Base-by-base conservation (phyloP, 129 eudicot genomes). In the Centrapalus pauciflorus region DNA sequence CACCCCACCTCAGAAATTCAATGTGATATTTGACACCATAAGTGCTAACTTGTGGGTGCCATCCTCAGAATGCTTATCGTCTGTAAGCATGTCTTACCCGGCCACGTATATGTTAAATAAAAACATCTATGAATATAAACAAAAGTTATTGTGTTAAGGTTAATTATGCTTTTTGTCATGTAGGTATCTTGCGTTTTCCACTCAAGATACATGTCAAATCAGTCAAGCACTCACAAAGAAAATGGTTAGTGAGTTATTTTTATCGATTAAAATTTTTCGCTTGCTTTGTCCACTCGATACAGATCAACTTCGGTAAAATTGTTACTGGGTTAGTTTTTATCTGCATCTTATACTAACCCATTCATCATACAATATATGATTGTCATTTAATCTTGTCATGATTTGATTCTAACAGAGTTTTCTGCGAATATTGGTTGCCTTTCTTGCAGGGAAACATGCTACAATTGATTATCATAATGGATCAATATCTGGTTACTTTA, bases 31-130 rank as follows among this genome's bases (percentile, higher is more conserved):
- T 50, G 92, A 85, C 49, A 85, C 92, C 6, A 88, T 88, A 23
- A 85, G 92, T 29, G 30, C 92, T 37, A 85, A 85, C 51, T 46
- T 85, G 23, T 85, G 92, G 92, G 88, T 85, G 30, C 92, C 92
- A 66, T 85, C 92, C 17, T 55, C 88, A 37, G 82, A 76, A 77
- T 85, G 92, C 54, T 43, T 69, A 60, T 40, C 79, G 0, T 85
- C 92, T 79, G 92, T 85, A 59, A 69, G 85, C 51, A 70, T 69
- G 45, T 25, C n/a, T 30, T 46, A 55, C 46, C 3, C 54, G 19
- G 38, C 30, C n/a, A 17, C 2, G 43, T 17, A 49, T 58, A 3
- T 27, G 29, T 2, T 28, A 20, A 9, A 48, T 3, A 4, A 25
- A 20, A 43, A 14, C 21, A 27, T 52, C 7, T 24, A 41, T 7